Percentiles rank a stretch among this genome's conserved stretches.
Evolutionary conservation across 2,329 filamentous ascomycete genomes (phyloP).

Genomic region (Grosmannia serpens): DNA sequence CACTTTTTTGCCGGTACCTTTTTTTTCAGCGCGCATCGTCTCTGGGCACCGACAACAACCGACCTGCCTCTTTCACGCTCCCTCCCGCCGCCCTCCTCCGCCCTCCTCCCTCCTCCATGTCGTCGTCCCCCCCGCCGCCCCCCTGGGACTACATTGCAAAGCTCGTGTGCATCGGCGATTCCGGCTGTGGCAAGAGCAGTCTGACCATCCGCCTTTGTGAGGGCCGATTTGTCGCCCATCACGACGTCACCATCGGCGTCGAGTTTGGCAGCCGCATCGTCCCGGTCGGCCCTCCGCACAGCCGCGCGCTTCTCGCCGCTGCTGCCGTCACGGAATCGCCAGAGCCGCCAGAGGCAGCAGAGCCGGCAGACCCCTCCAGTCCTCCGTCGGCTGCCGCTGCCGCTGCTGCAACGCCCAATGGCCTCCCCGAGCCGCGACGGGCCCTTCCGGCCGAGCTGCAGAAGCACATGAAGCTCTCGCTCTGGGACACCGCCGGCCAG

Average conservation of each 20-base stretch:
- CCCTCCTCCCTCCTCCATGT: conserved; percentile 29
- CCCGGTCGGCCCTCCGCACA: conserved; percentile 74
- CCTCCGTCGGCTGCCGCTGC: conserved; percentile 10
- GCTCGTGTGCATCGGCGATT: conserved; percentile 94
- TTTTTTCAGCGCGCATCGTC: neutral
- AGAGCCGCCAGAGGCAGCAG: neutral
- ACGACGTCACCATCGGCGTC: conserved; percentile 95
- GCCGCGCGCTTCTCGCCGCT: conserved; percentile 20
- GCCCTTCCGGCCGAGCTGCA: conserved; percentile 26
- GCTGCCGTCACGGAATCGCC: neutral
- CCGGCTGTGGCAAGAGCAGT: conserved; percentile 88
- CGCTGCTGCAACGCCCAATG: conserved; percentile 12
- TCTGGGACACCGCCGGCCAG: conserved; percentile 95
- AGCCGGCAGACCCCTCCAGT: neutral
- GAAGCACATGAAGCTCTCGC: conserved; percentile 81
- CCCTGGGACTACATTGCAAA: conserved; percentile 99
- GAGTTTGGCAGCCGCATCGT: conserved; percentile 93
- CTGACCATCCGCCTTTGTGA: conserved; percentile 93
- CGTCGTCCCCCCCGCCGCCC: conserved; percentile 29
- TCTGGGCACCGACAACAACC: neutral
- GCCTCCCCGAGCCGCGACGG: conserved; percentile 40
- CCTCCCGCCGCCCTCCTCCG: neutral
- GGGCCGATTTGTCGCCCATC: conserved; percentile 84
- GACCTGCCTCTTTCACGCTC: neutral
- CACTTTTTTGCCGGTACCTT: neutral